Conservation (phyloP, 2,329 filamentous ascomycete species). For the Tympanopsis confertula region DNA sequence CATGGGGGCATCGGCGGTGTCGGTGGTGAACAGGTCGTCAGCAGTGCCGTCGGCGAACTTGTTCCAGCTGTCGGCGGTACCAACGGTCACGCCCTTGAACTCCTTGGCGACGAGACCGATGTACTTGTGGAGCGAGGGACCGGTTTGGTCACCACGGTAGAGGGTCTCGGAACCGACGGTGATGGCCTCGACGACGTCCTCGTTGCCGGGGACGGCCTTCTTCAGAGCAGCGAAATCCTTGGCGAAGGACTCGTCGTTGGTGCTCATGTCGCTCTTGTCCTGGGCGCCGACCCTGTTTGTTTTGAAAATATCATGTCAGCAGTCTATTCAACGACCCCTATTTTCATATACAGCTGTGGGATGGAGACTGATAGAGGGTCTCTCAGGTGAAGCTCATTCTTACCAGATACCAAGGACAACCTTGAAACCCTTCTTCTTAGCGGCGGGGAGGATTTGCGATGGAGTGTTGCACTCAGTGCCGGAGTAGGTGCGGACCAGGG, state of each 20-base stretch:
- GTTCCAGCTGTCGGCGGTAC: constrained; percentile 65
- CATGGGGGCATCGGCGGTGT: constrained; percentile 3
- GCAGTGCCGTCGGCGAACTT: constrained; percentile 59
- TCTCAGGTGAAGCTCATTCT: not conserved
- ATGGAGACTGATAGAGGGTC: constrained; percentile 1
- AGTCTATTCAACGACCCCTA: constrained; percentile 1
- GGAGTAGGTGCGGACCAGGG: constrained; percentile 54
- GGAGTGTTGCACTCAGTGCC: constrained; percentile 56
- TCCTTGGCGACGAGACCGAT: constrained; percentile 48
- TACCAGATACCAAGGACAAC: constrained; percentile 63
- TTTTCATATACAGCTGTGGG: constrained; percentile 5
- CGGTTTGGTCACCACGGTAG: constrained; percentile 58
- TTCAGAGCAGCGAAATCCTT: constrained; percentile 16
- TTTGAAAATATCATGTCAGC: not conserved
- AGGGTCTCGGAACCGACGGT: constrained; percentile 62
- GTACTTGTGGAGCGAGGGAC: constrained; percentile 42
- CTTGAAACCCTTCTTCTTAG: constrained; percentile 51
- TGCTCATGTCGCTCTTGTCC: constrained; percentile 45
- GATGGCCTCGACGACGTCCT: constrained; percentile 52
- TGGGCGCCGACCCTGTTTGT: constrained; percentile 35
- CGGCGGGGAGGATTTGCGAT: constrained; percentile 50
- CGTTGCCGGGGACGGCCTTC: constrained; percentile 24
- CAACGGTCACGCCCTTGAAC: constrained; percentile 43
- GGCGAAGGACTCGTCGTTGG: constrained; percentile 46
- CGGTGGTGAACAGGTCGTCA: constrained; percentile 31